Conservation (phyloP, 2,329 filamentous ascomycete species). For the Trichoderma koningii region DNA sequence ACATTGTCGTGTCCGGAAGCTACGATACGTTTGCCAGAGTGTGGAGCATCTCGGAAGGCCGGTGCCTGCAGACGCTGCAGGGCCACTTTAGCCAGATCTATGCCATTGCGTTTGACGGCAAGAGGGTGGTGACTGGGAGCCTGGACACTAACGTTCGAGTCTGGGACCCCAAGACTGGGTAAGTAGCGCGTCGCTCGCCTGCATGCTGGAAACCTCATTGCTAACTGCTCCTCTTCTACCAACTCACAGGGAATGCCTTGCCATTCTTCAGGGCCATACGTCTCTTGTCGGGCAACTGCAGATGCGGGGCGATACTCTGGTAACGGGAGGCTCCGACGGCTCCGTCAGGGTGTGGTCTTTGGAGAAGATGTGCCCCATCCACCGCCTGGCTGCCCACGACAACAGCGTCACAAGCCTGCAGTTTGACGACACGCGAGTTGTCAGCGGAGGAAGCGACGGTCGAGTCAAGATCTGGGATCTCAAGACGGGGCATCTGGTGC, state of each 20-base stretch:
- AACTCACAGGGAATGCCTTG: constrained; percentile 69
- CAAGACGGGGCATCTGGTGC: constrained; percentile 84
- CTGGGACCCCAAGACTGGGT: constrained; percentile 91
- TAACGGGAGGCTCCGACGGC: constrained; percentile 94
- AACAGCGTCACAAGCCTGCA: constrained; percentile 98
- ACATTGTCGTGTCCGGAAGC: constrained; percentile 95
- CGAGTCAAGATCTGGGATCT: constrained; percentile 98
- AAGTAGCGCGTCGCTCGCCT: constrained; percentile 41
- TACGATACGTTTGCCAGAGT: constrained; percentile 97
- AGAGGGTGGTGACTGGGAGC: constrained; percentile 90
- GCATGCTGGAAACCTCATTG: constrained; percentile 27
- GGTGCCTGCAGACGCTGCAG: constrained; percentile 84
- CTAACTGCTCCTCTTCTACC: constrained; percentile 34
- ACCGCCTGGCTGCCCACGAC: constrained; percentile 92
- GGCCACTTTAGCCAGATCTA: constrained; percentile 99
- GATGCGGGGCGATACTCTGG: constrained; percentile 90
- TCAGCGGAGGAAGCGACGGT: constrained; percentile 95
- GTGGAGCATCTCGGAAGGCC: constrained; percentile 96
- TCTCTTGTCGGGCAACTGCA: constrained; percentile 95
- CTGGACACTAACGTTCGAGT: constrained; percentile 95
- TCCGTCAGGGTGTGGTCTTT: constrained; percentile 96
- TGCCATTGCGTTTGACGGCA: constrained; percentile 94
- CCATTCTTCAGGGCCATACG: constrained; percentile 93
- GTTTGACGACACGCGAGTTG: constrained; percentile 93
- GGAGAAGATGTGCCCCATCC: constrained; percentile 85